These are phyloP conservation scores for Parsonsia alboflavescens DNA, from an alignment of 257 asterid genomes.

Conservation along the genomic window DNA sequence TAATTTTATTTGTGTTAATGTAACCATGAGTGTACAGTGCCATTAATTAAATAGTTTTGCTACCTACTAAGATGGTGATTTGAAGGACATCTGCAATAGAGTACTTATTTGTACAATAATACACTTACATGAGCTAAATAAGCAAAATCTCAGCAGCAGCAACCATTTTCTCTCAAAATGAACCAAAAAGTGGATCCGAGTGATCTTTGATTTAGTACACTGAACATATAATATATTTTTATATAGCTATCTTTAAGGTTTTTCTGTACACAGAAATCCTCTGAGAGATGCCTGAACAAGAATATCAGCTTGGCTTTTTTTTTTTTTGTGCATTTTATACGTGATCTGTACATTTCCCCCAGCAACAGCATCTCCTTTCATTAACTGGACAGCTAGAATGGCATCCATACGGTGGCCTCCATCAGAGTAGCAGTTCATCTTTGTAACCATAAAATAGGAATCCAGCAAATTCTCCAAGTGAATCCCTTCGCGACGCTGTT, in stretches of 20 bases:
- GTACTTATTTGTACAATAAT: too few species aligned
- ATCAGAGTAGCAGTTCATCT: background rate
- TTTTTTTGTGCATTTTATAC: background rate
- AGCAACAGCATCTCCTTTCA: background rate
- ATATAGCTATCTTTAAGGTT: background rate
- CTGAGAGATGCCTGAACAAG: background rate
- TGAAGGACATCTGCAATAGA: background rate
- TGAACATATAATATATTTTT: background rate
- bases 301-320: background rate
- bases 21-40: too few species aligned
- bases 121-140: background rate
- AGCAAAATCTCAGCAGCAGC: background rate
- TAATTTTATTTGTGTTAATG: too few species aligned
- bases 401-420: background rate
- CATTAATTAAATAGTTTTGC: too few species aligned
- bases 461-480: background rate
- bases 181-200: background rate
- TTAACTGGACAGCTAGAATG: background rate
- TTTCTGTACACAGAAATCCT: background rate
- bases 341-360: constrained; percentile 13
- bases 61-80: background rate
- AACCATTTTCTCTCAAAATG: background rate
- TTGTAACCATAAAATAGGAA: background rate
- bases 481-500: background rate
- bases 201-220: background rate